phyloP scores from a whole-genome alignment of 345 rosid species.

The Brassica nigra region DNA sequence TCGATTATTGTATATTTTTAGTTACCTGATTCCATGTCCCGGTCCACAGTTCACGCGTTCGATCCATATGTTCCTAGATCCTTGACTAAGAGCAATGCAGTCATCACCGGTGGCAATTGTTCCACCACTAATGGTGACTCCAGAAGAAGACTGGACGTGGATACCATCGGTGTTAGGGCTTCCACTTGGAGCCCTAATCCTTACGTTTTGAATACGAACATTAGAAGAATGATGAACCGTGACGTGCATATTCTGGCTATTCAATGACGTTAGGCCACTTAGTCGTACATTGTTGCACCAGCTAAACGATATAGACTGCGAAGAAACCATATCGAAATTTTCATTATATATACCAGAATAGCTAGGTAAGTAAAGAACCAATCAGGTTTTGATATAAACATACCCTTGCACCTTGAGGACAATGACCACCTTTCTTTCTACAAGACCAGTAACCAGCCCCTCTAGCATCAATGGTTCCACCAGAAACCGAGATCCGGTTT shows the following conservation, averaged over 20 bases:
- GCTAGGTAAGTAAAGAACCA: neutral
- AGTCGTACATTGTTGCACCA: constrained; percentile 45
- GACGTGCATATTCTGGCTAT: constrained; percentile 56
- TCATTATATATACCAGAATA: neutral
- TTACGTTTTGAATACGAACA: constrained; percentile 44
- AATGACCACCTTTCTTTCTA: constrained; percentile 33
- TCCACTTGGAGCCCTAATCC: constrained; percentile 46
- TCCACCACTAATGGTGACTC: constrained; percentile 45
- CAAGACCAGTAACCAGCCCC: constrained; percentile 55
- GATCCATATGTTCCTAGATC: constrained; percentile 49
- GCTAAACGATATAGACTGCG: constrained; percentile 50
- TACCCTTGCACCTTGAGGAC: constrained; percentile 50
- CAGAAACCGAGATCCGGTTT: constrained; percentile 42
- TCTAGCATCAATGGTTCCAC: constrained; percentile 53
- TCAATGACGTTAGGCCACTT: constrained; percentile 51
- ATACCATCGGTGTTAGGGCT: constrained; percentile 72
- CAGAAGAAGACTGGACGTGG: constrained; percentile 48
- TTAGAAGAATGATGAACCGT: constrained; percentile 48
- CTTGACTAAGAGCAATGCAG: constrained; percentile 61
- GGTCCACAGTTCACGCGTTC: constrained; percentile 61
- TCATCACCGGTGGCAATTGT: constrained; percentile 60
- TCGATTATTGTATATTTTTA: neutral
- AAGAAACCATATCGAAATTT: neutral
- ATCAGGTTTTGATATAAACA: constrained; percentile 5
- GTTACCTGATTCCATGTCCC: constrained; percentile 66